A percentile compares a stretch with the other conserved stretches of the same genome.
phyloP scores from a whole-genome alignment of 495 filamentous ascomycete species.

The Gamarada debralockiae region DNA sequence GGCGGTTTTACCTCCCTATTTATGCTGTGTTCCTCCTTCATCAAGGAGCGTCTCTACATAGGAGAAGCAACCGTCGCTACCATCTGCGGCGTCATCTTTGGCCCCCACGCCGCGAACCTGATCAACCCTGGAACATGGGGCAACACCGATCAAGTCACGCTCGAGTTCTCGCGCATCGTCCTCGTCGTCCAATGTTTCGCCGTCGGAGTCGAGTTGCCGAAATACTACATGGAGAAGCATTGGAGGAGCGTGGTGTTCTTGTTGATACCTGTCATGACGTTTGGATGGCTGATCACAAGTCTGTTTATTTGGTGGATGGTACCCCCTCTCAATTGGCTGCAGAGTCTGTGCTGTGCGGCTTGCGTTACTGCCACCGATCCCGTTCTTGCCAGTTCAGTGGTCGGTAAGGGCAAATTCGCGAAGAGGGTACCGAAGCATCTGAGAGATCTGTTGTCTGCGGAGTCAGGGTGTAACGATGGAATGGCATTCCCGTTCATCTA shows the following conservation, averaged over 20 bases:
- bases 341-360: slow-evolving; percentile 79
- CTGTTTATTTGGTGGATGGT: slow-evolving; percentile 98
- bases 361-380: slow-evolving; percentile 98
- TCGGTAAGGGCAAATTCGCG: slow-evolving; percentile 98
- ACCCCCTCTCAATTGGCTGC: slow-evolving; percentile 74
- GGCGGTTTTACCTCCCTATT: slow-evolving; percentile 97
- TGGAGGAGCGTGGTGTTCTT: slow-evolving; percentile 91
- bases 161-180: slow-evolving; percentile 96
- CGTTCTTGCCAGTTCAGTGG: slow-evolving; percentile 94
- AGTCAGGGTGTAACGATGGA: slow-evolving; percentile 99
- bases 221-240: slow-evolving; percentile 96
- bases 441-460: slow-evolving; percentile 90
- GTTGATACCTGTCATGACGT: slow-evolving; percentile 94
- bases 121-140: slow-evolving; percentile 87
- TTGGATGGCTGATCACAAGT: slow-evolving; percentile 91
- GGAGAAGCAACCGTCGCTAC: slow-evolving; percentile 98
- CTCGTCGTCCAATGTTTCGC: slow-evolving; percentile 99
- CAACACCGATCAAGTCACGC: slow-evolving; percentile 89
- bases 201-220: slow-evolving; percentile 96
- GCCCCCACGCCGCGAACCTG: slow-evolving; percentile 87
- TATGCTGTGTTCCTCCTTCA: slow-evolving; percentile 95
- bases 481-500: slow-evolving; percentile 99
- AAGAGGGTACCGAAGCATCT: slow-evolving; percentile 96
- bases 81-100: slow-evolving; percentile 94
- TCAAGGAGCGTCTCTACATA: slow-evolving; percentile 98